Evolutionary conservation across 192 early-diverging fungal genomes (phyloP), one percentile per base, ranked within the genome.

Genomic region (Entomortierella lignicola): DNA sequence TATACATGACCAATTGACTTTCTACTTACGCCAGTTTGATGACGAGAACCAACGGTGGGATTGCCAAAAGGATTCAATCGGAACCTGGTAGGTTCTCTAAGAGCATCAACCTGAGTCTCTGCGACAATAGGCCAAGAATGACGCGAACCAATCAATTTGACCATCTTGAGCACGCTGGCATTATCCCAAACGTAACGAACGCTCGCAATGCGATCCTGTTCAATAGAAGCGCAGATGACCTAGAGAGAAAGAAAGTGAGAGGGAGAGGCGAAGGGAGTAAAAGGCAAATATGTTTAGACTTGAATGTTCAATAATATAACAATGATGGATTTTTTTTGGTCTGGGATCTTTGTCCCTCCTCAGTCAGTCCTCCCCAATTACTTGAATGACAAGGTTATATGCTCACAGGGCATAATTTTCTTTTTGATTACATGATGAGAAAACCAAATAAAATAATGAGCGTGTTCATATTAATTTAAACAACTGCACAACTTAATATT

Each of bases 111-210:
- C 58, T 84, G 82, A 31, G 72, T 55, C 58, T 81, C 82, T 8
- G 64, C 55, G 8, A 81, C 69, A 25, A 84, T 77, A 42, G 82
- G 82, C 82, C 82, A 84, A 8, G 77, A 65, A 37, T 77, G 73
- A 25, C 73, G 66, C 5, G 66, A 69, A 15, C 66, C 75, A 30
- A 79, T 79, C 52, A 79, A 43, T 30, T 63, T 69, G 57, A 79
- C 75, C 75, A 79, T 79, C 52, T 79, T 79, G 48, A 79, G 75
- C 6, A 79, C 68, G 32, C 75, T 66, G 52, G 75, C 75, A 66
- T 79, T 79, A 26, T 79, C 75, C 75, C 75, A 79, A 17, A 70
- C 4, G 37, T 79, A 70, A 10, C 75, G 75, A 32, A 79, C 68
- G 25, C 75, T 79, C 1, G 75, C 68, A 55, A 79, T 79, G 20